Evolutionary conservation across 108 stramenopile genomes (phyloP).

Genomic region (Phaeodactylum tricornutum): DNA sequence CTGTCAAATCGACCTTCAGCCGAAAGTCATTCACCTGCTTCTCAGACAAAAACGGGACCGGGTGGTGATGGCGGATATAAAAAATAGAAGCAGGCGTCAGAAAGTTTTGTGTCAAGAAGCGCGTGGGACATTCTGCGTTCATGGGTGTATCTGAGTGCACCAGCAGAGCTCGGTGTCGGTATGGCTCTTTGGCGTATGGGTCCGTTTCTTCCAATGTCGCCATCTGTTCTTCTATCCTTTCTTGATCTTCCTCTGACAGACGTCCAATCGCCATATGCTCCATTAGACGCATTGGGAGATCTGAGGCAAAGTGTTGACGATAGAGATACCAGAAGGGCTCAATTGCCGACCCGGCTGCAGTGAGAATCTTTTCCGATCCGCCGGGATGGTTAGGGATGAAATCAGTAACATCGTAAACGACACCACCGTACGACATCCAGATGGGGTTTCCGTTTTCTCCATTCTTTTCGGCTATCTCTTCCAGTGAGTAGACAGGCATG

Average conservation of each 20-base stretch:
- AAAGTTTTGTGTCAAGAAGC: slow-evolving; percentile 42
- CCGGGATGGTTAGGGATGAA: slow-evolving; percentile 86
- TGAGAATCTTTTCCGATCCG: slow-evolving; percentile 83
- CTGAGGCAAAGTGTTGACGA: slow-evolving; percentile 79
- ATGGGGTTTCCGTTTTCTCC: slow-evolving; percentile 48
- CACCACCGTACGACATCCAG: slow-evolving; percentile 80
- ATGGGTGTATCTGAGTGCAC: slow-evolving; percentile 75
- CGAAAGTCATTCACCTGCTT: slow-evolving; percentile 49
- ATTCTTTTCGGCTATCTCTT: slow-evolving; percentile 50
- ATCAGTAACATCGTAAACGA: slow-evolving; percentile 94
- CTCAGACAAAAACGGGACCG: slow-evolving; percentile 67
- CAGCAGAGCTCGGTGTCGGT: slow-evolving; percentile 36
- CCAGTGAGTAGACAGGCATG: slow-evolving; percentile 43
- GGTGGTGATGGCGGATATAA: slow-evolving; percentile 85
- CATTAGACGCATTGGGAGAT: slow-evolving; percentile 65
- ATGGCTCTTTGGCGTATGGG: slow-evolving; percentile 68
- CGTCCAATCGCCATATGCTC: slow-evolving; percentile 72
- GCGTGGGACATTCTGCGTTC: slow-evolving; percentile 71
- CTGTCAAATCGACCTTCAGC: slow-evolving; percentile 54
- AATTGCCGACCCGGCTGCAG: slow-evolving; percentile 31
- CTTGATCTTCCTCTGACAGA: slow-evolving; percentile 57
- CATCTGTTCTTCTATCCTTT: slow-evolving; percentile 63
- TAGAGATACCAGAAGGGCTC: slow-evolving; percentile 67
- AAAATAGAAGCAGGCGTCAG: slow-evolving; percentile 64
- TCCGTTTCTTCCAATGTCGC: slow-evolving; percentile 49